A percentile compares a stretch with the other conserved stretches of the same genome.
phyloP scores from a whole-genome alignment of 129 eudicot genomes.

The Pittosporum tobira region DNA sequence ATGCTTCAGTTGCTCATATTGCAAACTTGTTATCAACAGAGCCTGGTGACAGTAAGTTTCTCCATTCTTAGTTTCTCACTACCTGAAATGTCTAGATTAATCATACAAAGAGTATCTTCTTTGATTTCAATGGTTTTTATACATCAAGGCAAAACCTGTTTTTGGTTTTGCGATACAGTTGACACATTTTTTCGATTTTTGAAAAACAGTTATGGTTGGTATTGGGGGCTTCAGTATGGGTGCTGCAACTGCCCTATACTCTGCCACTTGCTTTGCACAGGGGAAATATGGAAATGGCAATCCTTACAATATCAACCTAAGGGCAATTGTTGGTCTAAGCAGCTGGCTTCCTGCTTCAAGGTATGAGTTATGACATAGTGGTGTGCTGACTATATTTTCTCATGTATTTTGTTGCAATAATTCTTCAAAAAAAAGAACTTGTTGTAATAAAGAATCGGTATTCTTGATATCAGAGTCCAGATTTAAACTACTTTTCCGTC shows the following conservation, averaged over 20 bases:
- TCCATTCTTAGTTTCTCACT: neutral
- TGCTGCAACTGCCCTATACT: slow-evolving; percentile 91
- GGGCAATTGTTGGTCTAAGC: slow-evolving; percentile 78
- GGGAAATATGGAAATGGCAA: slow-evolving; percentile 84
- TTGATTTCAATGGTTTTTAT: neutral
- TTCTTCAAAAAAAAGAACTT: no score
- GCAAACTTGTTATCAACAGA: slow-evolving; percentile 87
- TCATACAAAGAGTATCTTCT: neutral
- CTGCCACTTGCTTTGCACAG: slow-evolving; percentile 88
- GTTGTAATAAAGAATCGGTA: neutral
- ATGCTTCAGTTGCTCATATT: slow-evolving; percentile 80
- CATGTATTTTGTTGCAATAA: no score
- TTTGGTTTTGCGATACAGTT: neutral
- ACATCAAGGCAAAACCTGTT: neutral
- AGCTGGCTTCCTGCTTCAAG: slow-evolving; percentile 97
- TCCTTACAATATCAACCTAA: slow-evolving; percentile 67
- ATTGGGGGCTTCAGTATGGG: slow-evolving; percentile 98
- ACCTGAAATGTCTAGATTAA: neutral
- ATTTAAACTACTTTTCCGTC: neutral
- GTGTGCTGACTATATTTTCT: no score
- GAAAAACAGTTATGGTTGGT: slow-evolving; percentile 72
- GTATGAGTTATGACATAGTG: no score
- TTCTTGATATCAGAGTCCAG: neutral
- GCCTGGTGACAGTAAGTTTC: slow-evolving; percentile 75
- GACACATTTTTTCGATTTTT: neutral